A percentile compares a stretch with the other conserved stretches of the same genome.
Conservation (phyloP, 768 basidiomycete genomes). For the Termitomyces titanicus region DNA sequence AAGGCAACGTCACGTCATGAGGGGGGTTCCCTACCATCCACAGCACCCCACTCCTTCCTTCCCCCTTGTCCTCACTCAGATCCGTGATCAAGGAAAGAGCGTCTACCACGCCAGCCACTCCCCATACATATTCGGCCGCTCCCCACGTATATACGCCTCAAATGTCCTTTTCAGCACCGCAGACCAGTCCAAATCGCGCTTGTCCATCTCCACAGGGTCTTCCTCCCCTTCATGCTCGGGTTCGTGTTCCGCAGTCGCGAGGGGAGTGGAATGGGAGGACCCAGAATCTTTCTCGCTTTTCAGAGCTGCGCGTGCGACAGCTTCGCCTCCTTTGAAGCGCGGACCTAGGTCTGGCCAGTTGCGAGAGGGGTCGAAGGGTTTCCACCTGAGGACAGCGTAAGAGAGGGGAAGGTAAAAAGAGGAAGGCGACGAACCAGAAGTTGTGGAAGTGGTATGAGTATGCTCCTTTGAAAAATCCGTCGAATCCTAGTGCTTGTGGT, state of each 20-base stretch:
- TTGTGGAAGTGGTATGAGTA: constrained; percentile 96
- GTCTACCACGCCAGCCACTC: constrained; percentile 54
- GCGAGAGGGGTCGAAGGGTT: constrained; percentile 81
- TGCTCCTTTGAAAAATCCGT: constrained; percentile 90
- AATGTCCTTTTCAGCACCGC: constrained; percentile 93
- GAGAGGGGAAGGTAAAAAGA: neutral
- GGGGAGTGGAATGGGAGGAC: constrained; percentile 11
- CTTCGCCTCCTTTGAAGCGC: constrained; percentile 74
- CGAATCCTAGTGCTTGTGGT: constrained; percentile 80
- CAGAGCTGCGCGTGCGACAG: constrained; percentile 47
- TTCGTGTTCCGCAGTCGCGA: neutral
- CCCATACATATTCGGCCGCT: constrained; percentile 91
- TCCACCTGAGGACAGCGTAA: constrained; percentile 62
- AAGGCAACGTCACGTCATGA: too few relatives aligned
- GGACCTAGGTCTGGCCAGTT: constrained; percentile 90
- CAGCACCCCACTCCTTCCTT: neutral
- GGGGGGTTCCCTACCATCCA: too few relatives aligned
- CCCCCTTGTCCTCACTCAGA: neutral
- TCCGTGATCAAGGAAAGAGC: neutral
- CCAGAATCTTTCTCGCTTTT: constrained; percentile 23
- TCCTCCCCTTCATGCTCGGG: constrained; percentile 18
- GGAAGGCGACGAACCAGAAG: constrained; percentile 55
- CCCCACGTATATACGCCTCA: constrained; percentile 83
- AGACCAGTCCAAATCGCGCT: constrained; percentile 81
- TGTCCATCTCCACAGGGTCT: constrained; percentile 51